These are phyloP conservation scores for Fusarium secorum DNA, from an alignment of 2,329 filamentous ascomycete species.

Conservation along the genomic window DNA sequence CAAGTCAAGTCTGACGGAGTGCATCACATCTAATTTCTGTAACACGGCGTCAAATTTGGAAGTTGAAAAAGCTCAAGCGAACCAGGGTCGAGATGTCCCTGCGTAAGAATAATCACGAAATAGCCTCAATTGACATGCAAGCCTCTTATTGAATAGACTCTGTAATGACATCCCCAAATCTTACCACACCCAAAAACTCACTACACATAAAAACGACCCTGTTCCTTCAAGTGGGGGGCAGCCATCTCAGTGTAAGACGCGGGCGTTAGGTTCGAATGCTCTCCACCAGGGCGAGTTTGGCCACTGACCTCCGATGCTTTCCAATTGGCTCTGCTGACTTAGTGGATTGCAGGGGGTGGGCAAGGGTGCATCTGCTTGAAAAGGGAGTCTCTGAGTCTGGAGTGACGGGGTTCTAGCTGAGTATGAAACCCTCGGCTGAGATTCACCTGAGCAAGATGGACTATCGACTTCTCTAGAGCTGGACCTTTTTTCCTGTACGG, in stretches of 20 bases:
- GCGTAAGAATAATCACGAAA: neutral
- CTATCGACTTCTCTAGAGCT: neutral
- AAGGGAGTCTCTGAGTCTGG: slow-evolving; percentile 15
- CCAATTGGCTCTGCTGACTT: slow-evolving; percentile 19
- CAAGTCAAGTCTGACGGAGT: slow-evolving; percentile 8
- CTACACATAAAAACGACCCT: slow-evolving; percentile 19
- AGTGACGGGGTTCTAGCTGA: slow-evolving; percentile 7
- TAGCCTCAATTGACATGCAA: slow-evolving; percentile 8
- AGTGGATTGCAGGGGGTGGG: slow-evolving; percentile 20
- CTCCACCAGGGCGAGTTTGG: slow-evolving; percentile 33
- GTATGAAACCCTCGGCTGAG: slow-evolving; percentile 4
- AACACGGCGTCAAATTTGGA: slow-evolving; percentile 7
- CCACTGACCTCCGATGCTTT: slow-evolving; percentile 10
- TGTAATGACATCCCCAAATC: slow-evolving; percentile 4
- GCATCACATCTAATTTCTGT: slow-evolving; percentile 20
- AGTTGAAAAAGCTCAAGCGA: neutral
- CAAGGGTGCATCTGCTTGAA: slow-evolving; percentile 17
- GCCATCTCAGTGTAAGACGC: slow-evolving; percentile 32
- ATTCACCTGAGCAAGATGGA: neutral
- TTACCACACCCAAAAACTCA: slow-evolving; percentile 10
- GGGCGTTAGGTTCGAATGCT: slow-evolving; percentile 27
- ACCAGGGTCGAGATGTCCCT: slow-evolving; percentile 1
- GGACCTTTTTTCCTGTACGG: slow-evolving; percentile 7
- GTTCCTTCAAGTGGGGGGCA: slow-evolving; percentile 29
- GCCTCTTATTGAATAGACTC: slow-evolving; percentile 24